A percentile compares a stretch with the other conserved stretches of the same genome.
Evolutionary conservation across 306 rosid genomes (phyloP).

Genomic region (Pterocarpus macrocarpus): DNA sequence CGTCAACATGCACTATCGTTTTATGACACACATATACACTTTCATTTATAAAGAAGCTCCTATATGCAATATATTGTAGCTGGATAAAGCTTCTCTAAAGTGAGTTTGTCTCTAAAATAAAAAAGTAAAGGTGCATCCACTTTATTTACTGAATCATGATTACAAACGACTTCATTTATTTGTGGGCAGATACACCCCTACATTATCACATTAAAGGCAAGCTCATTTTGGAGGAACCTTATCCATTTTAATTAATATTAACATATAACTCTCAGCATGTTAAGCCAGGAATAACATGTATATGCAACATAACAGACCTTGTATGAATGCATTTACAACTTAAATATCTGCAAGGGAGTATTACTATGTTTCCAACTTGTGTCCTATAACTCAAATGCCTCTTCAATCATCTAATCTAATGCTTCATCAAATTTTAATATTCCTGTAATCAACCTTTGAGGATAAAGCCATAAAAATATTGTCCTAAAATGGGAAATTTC

Average conservation of each 20-base stretch:
- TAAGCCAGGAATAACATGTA: conserved; percentile 18
- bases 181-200: not conserved
- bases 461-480: conserved; percentile 10
- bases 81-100: not conserved
- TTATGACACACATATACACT: conserved; percentile 2
- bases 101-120: not conserved
- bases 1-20: not conserved
- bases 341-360: too few relatives aligned
- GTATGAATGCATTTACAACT: not conserved
- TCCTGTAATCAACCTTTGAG: conserved; percentile 28
- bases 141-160: not conserved
- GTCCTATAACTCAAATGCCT: conserved; percentile 25
- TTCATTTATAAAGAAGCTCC: not conserved
- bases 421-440: conserved; percentile 25
- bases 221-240: not conserved
- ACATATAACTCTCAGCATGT: conserved; percentile 20
- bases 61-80: not conserved
- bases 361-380: not conserved
- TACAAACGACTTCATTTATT: not conserved
- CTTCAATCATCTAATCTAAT: not conserved
- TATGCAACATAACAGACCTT: conserved; percentile 2
- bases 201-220: not conserved
- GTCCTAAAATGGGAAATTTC: conserved; percentile 12
- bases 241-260: not conserved
- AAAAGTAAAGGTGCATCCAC: not conserved